Evolutionary conservation across 2,329 filamentous ascomycete genomes (phyloP), one percentile per base, ranked within the genome.

Genomic region (Aspergillaceae sp.): DNA sequence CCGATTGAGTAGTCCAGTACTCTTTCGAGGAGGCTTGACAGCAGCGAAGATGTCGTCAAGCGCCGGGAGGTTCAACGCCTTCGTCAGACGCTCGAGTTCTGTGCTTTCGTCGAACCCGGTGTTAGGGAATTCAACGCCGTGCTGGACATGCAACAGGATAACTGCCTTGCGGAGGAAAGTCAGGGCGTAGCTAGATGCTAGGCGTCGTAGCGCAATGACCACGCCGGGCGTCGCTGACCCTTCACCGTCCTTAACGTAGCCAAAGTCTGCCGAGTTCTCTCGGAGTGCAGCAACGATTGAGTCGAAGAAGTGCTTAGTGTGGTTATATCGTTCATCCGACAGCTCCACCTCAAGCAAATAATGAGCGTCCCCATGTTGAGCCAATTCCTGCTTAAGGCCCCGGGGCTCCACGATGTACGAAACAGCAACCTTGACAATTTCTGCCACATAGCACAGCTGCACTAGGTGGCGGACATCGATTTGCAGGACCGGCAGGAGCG

Each of bases 391-490:
- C 48, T 63, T 64, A 41, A 70, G 49, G 0, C 60, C 65, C 4
- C 63, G 47, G 4, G 68, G 64, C 48, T 65, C 65, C 26, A 69
- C 55, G 34, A 70, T 66, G 58, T 78, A 79, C 5, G 77, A 73
- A 9, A 81, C 61, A 10, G 88, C 76, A 4, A 89, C 82, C 68
- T 94, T 94, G 49, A 94, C 81, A 47, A 98, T 81, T 67, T 98
- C 92, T 2, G 87, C 87, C 46, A 94, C 76, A 61, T 94, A 96
- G 68, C 89, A 96, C 40, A 97, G 73, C 34, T 85, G 82, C 42
- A 97, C 68, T 43, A 97, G 66, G 63, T 95, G 86, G 36, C 83
- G 78, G 37, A 94, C 80, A 46, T 94, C 86, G 35, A 87, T 76
- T 36, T 78, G 73, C 29, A 88, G 77, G 2, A 83, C 76, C 6